phyloP scores from a whole-genome alignment of 192 early-diverging fungal species.

The Backusella westeae region DNA sequence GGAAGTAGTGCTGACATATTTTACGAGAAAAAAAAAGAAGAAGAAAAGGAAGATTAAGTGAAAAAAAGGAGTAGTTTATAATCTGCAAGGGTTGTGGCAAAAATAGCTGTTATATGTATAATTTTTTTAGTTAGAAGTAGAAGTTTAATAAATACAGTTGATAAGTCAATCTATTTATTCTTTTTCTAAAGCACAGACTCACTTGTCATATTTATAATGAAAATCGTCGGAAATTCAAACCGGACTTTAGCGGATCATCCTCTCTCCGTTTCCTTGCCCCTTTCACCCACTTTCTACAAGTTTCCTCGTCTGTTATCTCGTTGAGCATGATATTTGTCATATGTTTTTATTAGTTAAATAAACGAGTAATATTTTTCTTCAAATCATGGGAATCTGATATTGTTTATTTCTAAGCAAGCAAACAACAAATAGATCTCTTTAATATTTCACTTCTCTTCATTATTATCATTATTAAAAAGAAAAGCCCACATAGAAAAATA shows the following conservation, averaged over 20 bases:
- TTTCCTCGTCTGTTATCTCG: not conserved
- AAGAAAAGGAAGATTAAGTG: not conserved
- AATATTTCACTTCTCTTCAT: not conserved
- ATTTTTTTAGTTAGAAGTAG: not conserved
- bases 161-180: not conserved
- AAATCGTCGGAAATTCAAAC: not conserved
- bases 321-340: not conserved
- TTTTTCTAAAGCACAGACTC: slow-evolving; percentile 1
- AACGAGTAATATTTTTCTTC: not conserved
- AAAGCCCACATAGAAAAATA: not conserved
- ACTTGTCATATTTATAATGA: not conserved
- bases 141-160: not conserved
- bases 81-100: not conserved
- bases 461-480: not conserved
- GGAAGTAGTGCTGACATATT: not conserved
- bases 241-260: not conserved
- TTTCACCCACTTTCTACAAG: not conserved
- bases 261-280: not conserved
- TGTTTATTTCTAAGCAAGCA: not conserved
- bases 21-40: not conserved
- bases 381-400: not conserved
- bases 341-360: not conserved
- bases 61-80: not conserved
- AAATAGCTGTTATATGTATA: not conserved
- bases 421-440: not conserved